Conservation (phyloP, 352 stramenopile genomes). For the Phytophthora meadii region DNA sequence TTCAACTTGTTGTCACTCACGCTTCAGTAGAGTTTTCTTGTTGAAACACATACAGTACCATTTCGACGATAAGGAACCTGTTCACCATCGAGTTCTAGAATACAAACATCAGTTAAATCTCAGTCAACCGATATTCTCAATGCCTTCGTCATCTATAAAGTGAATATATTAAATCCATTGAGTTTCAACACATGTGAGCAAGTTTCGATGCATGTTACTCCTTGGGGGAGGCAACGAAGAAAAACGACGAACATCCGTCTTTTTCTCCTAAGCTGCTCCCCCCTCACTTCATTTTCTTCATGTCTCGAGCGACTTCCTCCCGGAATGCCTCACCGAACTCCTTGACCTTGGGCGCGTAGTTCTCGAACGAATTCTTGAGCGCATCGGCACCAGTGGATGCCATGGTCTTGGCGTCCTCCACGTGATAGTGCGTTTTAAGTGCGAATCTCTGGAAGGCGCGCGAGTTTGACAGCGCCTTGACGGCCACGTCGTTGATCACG, state of each 20-base stretch:
- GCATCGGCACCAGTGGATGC: constrained; percentile 53
- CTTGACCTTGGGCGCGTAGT: constrained; percentile 74
- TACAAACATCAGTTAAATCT: too few relatives aligned
- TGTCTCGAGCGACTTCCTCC: constrained; percentile 74
- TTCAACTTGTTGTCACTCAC: too few relatives aligned
- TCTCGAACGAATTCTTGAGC: constrained; percentile 61
- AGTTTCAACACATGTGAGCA: neutral
- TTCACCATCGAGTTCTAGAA: too few relatives aligned
- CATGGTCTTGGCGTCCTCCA: constrained; percentile 84
- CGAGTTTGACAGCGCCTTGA: constrained; percentile 85
- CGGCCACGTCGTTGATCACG: constrained; percentile 86
- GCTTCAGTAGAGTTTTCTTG: too few relatives aligned
- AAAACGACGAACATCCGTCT: too few relatives aligned
- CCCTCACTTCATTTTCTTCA: constrained; percentile 80
- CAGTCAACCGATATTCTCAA: too few relatives aligned
- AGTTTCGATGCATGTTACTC: too few relatives aligned
- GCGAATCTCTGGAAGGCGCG: constrained; percentile 86
- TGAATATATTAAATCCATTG: too few relatives aligned
- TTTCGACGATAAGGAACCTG: too few relatives aligned
- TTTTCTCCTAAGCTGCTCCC: neutral
- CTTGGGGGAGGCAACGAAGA: too few relatives aligned
- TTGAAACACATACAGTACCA: too few relatives aligned
- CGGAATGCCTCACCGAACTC: constrained; percentile 77
- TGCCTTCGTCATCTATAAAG: too few relatives aligned
- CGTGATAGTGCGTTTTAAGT: constrained; percentile 85